A percentile compares a stretch with the other conserved stretches of the same genome.
Conservation (phyloP, 1,284 basidiomycete species). For the Malassezia sympodialis region DNA sequence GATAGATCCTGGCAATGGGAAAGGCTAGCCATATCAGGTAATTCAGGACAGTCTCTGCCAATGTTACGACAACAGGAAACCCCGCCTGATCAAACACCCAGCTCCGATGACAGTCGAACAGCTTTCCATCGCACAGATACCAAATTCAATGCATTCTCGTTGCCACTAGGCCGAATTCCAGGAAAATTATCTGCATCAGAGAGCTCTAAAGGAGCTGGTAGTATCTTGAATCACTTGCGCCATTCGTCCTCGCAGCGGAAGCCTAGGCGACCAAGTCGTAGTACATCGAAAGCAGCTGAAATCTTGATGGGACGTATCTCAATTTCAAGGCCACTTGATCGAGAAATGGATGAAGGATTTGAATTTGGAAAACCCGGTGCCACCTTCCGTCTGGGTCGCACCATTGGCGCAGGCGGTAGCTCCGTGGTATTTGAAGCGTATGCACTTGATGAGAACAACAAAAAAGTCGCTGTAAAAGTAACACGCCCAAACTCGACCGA, state of each 20-base stretch:
- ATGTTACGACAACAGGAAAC: neutral
- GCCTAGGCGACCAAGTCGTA: neutral
- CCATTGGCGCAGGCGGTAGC: constrained; percentile 6
- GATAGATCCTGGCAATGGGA: neutral
- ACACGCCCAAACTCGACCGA: neutral
- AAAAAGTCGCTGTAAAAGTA: constrained; percentile 6
- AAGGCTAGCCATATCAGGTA: neutral
- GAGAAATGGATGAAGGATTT: constrained; percentile 4
- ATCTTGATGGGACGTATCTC: neutral
- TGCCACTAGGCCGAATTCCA: neutral
- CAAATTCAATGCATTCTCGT: neutral
- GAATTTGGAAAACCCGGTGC: neutral
- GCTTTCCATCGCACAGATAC: neutral
- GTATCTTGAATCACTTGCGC: neutral
- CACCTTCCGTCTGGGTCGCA: constrained; percentile 2
- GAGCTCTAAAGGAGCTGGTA: neutral
- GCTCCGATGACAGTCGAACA: neutral
- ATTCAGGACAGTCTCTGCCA: neutral
- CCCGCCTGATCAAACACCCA: neutral
- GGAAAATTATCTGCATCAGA: neutral
- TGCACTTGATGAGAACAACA: neutral
- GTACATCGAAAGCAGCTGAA: neutral
- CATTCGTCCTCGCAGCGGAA: neutral
- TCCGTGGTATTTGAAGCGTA: constrained; percentile 2
- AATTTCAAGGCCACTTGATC: neutral